Conservation (phyloP, 345 rosid genomes). For the Pugionium cornutum region DNA sequence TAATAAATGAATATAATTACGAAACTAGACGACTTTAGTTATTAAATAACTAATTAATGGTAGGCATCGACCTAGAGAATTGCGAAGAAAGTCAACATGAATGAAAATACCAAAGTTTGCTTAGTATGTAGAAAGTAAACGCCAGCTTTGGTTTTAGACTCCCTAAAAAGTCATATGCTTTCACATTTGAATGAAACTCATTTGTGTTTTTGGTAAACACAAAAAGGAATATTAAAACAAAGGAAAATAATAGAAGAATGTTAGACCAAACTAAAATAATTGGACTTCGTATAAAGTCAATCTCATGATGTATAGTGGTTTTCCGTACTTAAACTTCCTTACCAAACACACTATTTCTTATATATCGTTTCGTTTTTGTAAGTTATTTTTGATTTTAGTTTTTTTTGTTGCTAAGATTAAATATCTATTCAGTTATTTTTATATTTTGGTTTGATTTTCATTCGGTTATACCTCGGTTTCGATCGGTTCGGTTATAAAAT, state of each 20-base stretch:
- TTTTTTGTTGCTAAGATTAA: no score
- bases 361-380: no score
- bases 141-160: conserved; percentile 33
- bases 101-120: conserved; percentile 44
- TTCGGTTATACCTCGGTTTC: no score
- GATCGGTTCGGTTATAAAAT: no score
- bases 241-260: conserved; percentile 22
- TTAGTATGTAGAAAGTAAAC: conserved; percentile 38
- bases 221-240: conserved; percentile 16
- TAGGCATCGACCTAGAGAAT: conserved; percentile 22
- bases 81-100: conserved; percentile 31
- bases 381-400: no score
- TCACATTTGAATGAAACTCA: conserved; percentile 37
- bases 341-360: conserved; percentile 5
- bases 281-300: conserved; percentile 32
- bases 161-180: conserved; percentile 37
- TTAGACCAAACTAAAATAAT: conserved; percentile 31
- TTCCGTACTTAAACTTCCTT: conserved; percentile 38
- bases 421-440: no score
- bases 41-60: background rate
- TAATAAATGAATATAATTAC: background rate
- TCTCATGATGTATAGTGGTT: conserved; percentile 25
- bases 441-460: no score
- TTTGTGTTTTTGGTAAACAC: conserved; percentile 24
- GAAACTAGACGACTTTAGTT: background rate